These are phyloP conservation scores for Dujonia santamariae DNA, from an alignment of 1,139 yeast species.

Conservation along the genomic window DNA sequence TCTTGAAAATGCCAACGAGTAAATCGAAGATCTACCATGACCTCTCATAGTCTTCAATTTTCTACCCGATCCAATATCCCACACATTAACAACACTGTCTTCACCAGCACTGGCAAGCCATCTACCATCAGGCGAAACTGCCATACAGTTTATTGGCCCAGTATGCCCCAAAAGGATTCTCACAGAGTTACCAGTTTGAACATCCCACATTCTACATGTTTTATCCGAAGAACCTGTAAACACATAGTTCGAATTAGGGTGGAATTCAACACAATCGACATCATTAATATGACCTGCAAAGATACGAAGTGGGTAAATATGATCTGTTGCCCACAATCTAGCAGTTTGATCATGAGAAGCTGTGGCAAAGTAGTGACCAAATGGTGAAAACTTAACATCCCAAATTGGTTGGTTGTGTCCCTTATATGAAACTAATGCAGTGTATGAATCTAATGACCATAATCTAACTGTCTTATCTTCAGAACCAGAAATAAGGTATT, in stretches of 20 bases:
- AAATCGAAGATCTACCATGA: slow-evolving; percentile 84
- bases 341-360: slow-evolving; percentile 99
- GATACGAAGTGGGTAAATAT: slow-evolving; percentile 89
- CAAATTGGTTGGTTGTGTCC: slow-evolving; percentile 97
- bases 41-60: slow-evolving; percentile 82
- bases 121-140: slow-evolving; percentile 95
- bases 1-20: slow-evolving; percentile 78
- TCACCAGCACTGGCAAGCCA: slow-evolving; percentile 97
- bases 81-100: slow-evolving; percentile 81
- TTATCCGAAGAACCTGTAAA: slow-evolving; percentile 95
- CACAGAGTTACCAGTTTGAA: slow-evolving; percentile 82
- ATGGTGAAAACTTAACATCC: slow-evolving; percentile 94
- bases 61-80: slow-evolving; percentile 95
- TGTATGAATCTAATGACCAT: slow-evolving; percentile 92
- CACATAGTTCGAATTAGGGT: slow-evolving; percentile 92
- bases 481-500: slow-evolving; percentile 75
- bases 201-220: slow-evolving; percentile 98
- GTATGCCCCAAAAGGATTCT: slow-evolving; percentile 95
- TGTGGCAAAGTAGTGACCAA: slow-evolving; percentile 96
- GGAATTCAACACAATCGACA: slow-evolving; percentile 93
- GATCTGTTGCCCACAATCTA: slow-evolving; percentile 96
- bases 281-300: slow-evolving; percentile 98
- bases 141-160: slow-evolving; percentile 78
- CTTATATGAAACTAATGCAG: slow-evolving; percentile 87
- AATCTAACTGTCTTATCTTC: slow-evolving; percentile 90